Conservation (phyloP, 306 rosid genomes). For the cucumber (Cucumis sativus) region Cucumber_9930_V3 NC_026657.2:8325001-8325500, state of each 20-base stretch:
- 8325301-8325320: neutral
- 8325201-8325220: neutral
- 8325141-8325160: neutral
- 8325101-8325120: neutral
- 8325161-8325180: neutral
- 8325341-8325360: neutral
- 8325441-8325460: neutral
- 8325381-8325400: neutral
- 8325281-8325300: neutral
- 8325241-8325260: neutral
- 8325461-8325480: neutral
- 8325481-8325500: slow-evolving; percentile 69
- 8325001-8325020: slow-evolving; percentile 94
- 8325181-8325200: neutral
- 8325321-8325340: neutral
- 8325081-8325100: neutral
- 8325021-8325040: slow-evolving; percentile 90
- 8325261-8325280: neutral
- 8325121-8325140: neutral
- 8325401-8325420: neutral
- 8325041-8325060: slow-evolving; percentile 73
- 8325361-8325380: neutral
- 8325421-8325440: neutral
- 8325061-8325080: slow-evolving; percentile 9
- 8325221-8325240: neutral